Base-by-base conservation (phyloP, 345 rosid genomes). In the Heritiera fomes region DNA sequence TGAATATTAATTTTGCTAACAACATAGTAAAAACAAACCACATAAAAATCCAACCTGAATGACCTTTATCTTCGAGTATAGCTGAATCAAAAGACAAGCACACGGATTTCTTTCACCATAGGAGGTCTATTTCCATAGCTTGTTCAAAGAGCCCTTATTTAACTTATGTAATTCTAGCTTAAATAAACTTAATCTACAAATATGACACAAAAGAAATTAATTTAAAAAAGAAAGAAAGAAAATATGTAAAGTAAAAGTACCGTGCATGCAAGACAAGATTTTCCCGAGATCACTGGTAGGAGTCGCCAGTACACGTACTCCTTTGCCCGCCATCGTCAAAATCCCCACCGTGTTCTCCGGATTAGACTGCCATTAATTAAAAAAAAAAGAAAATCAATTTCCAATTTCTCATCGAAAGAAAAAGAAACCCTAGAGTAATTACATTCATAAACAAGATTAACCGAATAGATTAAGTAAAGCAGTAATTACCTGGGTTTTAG, bases 261-360 rank as follows among this genome's bases (percentile, higher is more conserved):
- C 97, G 73, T 91, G 95, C 93, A 91, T 90, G 80, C 95, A 91
- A 53, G 91, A 92, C 82, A 93, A 83, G 40, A 93, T 89, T 70
- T 91, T 91, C 45, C 92, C 95, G 46, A 91, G 93, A 84, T 93
- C 95, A 81, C 87, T 83, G 14, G 97, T 93, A 64, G 93, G 97
- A 49, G 97, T 91, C 7, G 87, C 87, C 87, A 93, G 80, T 46
- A 91, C 94, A 49, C 95, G 84, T 75, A 93, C 94, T 38, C 94
- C 95, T 83, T 89, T 93, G n/a, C 95, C 97, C 6, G 92, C 95
- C 97, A 91, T 90, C 0, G 97, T 90, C 82, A 93, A 77, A 68
- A 93, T 77, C 76, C 97, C 97, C 13, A 91, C 97, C 0, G 95
- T 91, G 61, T 90, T 93, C 91, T 93, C 95, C 73, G 95, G 97